phyloP scores from a whole-genome alignment of 306 rosid species.

The Cucurbita moschata region DNA sequence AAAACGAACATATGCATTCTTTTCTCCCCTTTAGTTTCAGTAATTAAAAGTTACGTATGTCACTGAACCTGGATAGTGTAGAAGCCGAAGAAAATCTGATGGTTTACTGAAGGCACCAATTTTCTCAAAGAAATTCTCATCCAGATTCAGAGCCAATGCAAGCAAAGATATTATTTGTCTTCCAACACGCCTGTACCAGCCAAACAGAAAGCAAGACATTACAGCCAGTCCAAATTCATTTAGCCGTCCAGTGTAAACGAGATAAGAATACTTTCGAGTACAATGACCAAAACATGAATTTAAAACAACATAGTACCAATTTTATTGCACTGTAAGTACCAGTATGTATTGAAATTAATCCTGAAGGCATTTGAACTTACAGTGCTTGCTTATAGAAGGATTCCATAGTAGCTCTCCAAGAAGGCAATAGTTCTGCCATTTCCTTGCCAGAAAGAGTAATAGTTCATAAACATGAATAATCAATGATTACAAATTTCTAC shows the following conservation, averaged over 20 bases:
- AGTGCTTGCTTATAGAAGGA: constrained; percentile 29
- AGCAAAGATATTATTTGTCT: constrained; percentile 34
- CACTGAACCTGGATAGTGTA: constrained; percentile 35
- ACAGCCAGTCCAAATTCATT: not conserved
- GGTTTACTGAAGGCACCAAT: constrained; percentile 38
- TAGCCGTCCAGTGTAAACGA: not conserved
- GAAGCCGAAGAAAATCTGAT: constrained; percentile 47
- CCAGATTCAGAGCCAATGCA: constrained; percentile 57
- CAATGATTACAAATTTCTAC: not conserved
- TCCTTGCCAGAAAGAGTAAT: constrained; percentile 9
- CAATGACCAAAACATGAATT: not conserved
- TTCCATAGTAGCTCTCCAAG: constrained; percentile 63
- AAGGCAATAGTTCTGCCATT: constrained; percentile 42
- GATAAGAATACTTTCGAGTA: not conserved
- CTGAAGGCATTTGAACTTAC: constrained; percentile 34
- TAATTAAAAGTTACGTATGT: not conserved
- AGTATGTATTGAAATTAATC: not conserved
- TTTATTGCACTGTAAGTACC: not conserved
- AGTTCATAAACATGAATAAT: not conserved
- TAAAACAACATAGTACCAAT: not conserved
- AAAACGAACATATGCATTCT: not conserved
- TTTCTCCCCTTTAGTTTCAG: not conserved
- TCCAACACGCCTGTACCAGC: constrained; percentile 41
- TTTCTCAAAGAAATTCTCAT: constrained; percentile 54
- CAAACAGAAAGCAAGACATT: constrained; percentile 2